Base-by-base conservation (phyloP, 176 grass and related monocot genomes). In the Raddia guianensis region DNA sequence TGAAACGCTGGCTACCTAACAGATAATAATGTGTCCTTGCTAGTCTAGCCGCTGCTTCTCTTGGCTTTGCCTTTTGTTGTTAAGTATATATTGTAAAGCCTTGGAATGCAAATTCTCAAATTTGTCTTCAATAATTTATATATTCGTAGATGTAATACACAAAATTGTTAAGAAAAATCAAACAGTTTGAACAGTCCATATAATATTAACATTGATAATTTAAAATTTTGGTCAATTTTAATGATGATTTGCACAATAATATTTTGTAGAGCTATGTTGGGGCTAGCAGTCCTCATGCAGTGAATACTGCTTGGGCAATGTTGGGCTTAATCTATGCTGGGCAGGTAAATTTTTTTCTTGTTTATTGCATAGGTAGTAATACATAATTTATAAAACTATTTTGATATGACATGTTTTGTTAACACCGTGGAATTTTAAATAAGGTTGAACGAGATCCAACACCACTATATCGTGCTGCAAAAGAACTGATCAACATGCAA, bases 271-370 rank as follows among this genome's bases (percentile, higher is more conserved):
- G 3, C 2, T 86, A 86, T 19, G 68, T 73, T 20, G 49, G 66
- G 8, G 59, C 76, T 40, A 6, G 12, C 73, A 44, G 4, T 32
- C 47, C 84, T 51, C 86, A 91, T 89, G 93, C 79, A 7, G 90
- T 93, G 68, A 92, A 92, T 66, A 96, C 90, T 2, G 70, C 84
- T 32, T 95, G 87, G 90, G 93, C 87, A 49, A 93, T 97, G 90
- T 77, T 97, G 51, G 68, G 88, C 18, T 87, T 97, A 70, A 87
- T 91, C 82, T 75, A 58, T 84, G 85, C 86, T 65, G 88, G 90
- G 8, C 90, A 97, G 83, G 93, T 49, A 37, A 53, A 13, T 77
- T 73, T 15, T 34, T 27, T 21, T 2, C 21, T 68, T 37, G 43
- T 0, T 58, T 4, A 5, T 1, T 15, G 1, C 35, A 76, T n/a